Base-by-base conservation (phyloP, 352 stramenopile species). In the Globisporangium lucens region DNA sequence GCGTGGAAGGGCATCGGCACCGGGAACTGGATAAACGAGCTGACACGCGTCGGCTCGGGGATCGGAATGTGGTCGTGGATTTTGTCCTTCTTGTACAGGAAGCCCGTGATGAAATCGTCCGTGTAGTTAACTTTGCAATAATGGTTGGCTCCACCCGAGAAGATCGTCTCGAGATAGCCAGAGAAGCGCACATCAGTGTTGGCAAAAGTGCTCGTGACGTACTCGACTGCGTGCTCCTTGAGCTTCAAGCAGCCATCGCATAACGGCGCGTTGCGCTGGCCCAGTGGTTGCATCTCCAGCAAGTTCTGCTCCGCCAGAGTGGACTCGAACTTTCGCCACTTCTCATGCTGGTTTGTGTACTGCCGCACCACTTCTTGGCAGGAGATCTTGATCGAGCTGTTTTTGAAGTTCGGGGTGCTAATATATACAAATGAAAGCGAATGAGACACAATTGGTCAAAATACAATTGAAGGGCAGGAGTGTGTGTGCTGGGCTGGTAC, bases 41-140 rank as follows among this genome's bases (percentile, higher is more conserved):
- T 93, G 65, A 94, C 86, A 51, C 85, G 83, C 33, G 85, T 95
- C 0, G 88, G 86, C 67, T 95, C 86, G 6, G 88, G 88, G 60
- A 95, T 92, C 52, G 88, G 88, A 62, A 95, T 93, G 68, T 95
- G 88, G 53, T 95, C 88, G 70, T 95, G 88, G 49, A 95, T 94
- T 66, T 95, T 95, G 75, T 95, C 88, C 67, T 95, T 95, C 73
- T 95, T 95, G 86, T 92, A 95, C 75, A 95, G 75, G 65, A 95
- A 95, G 17, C 88, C 88, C 61, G 85, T 92, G 66, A 94, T 89
- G 49, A 90, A 93, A 65, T 95, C 88, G 60, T 93, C 88, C 12
- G 80, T 93, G 35, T 85, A 86, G 57, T 91, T 93, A 29, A 95
- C 82, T 63, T 91, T 94, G 71, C 88, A 94, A 59, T 92, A 87